A percentile compares a stretch with the other conserved stretches of the same genome.
phyloP scores from a whole-genome alignment of 768 basidiomycete genomes.

The Hemileccinum rubropunctum region DNA sequence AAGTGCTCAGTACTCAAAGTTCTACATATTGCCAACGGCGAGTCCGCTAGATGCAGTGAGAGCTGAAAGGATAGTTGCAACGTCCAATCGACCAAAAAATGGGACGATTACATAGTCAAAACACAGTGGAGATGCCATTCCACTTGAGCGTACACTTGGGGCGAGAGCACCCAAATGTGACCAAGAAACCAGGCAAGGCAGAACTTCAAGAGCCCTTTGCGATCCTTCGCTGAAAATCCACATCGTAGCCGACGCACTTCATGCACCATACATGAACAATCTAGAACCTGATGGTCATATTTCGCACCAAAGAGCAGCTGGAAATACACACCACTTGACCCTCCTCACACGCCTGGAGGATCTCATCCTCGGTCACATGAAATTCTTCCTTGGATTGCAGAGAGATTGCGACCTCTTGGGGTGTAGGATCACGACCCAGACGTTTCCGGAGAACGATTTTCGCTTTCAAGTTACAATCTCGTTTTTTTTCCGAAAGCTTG shows the following conservation, averaged over 20 bases:
- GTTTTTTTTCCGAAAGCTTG: constrained; percentile 1
- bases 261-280: constrained; percentile 6
- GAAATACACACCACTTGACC: constrained; percentile 1
- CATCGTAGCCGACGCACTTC: constrained; percentile 11
- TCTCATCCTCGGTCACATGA: neutral
- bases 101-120: neutral
- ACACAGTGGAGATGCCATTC: neutral
- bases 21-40: neutral
- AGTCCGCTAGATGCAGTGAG: no score
- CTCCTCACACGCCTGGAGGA: constrained; percentile 4
- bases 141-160: no score
- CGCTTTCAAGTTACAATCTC: neutral
- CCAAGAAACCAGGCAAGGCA: neutral
- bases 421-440: constrained; percentile 5
- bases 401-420: constrained; percentile 3
- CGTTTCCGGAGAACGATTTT: constrained; percentile 11
- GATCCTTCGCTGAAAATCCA: constrained; percentile 12
- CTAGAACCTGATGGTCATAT: neutral
- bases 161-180: no score
- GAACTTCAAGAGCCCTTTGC: neutral
- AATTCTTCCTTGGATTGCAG: neutral
- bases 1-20: neutral
- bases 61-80: no score
- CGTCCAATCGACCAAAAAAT: neutral
- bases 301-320: neutral